Evolutionary conservation across 2,329 filamentous ascomycete genomes (phyloP), one percentile per base, ranked within the genome.

Genomic region (Fusarium sp.): DNA sequence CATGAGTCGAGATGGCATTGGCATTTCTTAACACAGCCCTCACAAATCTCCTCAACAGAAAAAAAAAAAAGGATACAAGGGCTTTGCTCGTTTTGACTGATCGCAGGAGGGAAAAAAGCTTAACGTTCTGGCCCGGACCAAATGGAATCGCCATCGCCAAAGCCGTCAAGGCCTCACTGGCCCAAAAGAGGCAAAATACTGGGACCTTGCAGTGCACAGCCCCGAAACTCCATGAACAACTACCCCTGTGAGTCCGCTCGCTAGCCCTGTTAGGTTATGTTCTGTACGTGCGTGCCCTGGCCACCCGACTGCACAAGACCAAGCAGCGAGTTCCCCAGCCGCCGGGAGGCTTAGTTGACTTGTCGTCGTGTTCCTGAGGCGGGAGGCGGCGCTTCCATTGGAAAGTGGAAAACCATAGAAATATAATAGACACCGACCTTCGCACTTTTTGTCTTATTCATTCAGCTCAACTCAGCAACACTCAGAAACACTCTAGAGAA

Each of bases 71-170:
- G 24, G 54, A n/a, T 54, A 22, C 52, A 38, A 30, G 22, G 44
- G 24, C 55, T 42, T 28, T 62, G 30, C 52, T 66, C 45, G 48
- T 44, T 42, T 51, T 36, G 38, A 58, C 10, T 41, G 32, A 60
- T 58, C 30, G 38, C 28, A 45, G 22, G 42, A 55, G 28, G 47
- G 55, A 54, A 45, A 58, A 73, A 73, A 73, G 59, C 70, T 73
- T 73, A 62, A 73, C 59, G 65, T 75, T 74, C 68, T 74, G 57
- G 72, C 48, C 59, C 45, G 28, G 57, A 48, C 48, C 66, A 56
- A 41, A 55, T 55, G 66, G 47, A 61, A 75, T 75, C 51, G 70
- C 73, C 70, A 76, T 74, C 71, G 71, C 74, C 70, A 72, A 70
- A 56, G 73, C 68, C 64, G 47, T 58, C 50, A 42, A 64, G 51